phyloP scores from a whole-genome alignment of 225 moss, liverwort and hornwort genomes.

The Pseudisothecium myosuroides region DNA sequence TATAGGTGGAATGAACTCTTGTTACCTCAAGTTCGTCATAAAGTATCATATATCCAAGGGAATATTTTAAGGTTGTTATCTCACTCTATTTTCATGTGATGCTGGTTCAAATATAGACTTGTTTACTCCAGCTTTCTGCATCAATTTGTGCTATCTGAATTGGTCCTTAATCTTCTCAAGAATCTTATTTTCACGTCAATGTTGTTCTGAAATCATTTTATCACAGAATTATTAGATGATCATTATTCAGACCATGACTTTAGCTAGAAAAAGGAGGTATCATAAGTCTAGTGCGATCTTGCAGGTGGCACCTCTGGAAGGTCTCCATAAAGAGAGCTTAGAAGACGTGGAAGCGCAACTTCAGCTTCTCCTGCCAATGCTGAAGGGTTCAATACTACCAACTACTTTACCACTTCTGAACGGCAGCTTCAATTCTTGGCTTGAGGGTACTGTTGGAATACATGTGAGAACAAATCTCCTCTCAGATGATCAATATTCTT shows the following conservation, averaged over 20 bases:
- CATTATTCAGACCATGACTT: not conserved
- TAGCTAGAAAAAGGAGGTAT: not conserved
- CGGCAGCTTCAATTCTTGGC: conserved; percentile 78
- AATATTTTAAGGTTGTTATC: not conserved
- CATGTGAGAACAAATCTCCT: conserved; percentile 18
- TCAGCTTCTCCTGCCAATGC: conserved; percentile 41
- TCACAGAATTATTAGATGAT: not conserved
- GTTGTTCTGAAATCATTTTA: not conserved
- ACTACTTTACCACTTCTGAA: conserved; percentile 56
- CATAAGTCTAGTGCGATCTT: not conserved
- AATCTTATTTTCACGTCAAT: not conserved
- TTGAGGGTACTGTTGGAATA: conserved; percentile 37
- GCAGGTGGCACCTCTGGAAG: conserved; percentile 78
- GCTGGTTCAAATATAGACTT: no score
- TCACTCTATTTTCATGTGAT: no score
- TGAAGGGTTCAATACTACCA: conserved; percentile 49
- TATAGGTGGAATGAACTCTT: not conserved
- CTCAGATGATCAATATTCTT: not conserved
- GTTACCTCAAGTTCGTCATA: not conserved
- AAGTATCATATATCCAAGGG: not conserved
- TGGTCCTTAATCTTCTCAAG: not conserved
- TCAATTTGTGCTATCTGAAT: not conserved
- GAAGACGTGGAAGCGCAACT: conserved; percentile 80
- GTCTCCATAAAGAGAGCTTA: conserved; percentile 71
- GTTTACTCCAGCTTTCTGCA: not conserved